These are phyloP conservation scores for Gremmenia infestans DNA, from an alignment of 2,329 filamentous ascomycete genomes.

Conservation along the genomic window DNA sequence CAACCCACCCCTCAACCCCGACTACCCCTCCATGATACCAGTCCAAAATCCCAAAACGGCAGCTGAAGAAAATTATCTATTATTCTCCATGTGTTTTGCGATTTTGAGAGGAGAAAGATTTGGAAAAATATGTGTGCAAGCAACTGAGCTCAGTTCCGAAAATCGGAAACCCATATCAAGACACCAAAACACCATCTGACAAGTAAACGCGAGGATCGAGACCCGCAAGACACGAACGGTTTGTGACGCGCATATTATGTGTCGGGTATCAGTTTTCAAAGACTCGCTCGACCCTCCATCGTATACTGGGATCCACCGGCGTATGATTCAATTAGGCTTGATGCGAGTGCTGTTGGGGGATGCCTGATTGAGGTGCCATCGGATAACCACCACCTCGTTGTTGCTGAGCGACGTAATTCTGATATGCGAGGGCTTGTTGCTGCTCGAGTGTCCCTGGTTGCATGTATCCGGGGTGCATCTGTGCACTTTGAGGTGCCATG, in stretches of 20 bases:
- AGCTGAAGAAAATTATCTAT: constrained; percentile 22
- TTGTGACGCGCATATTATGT: constrained; percentile 39
- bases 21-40: background rate
- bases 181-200: constrained; percentile 30
- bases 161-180: constrained; percentile 22
- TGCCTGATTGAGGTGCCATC: constrained; percentile 71
- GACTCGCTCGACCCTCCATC: constrained; percentile 25
- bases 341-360: constrained; percentile 79
- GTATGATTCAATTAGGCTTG: constrained; percentile 52
- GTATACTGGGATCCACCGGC: constrained; percentile 20
- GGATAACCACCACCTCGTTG: constrained; percentile 68
- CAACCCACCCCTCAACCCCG: background rate
- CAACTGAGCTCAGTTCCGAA: constrained; percentile 9
- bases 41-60: constrained; percentile 1
- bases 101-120: constrained; percentile 17
- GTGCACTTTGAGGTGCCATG: constrained; percentile 55
- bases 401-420: constrained; percentile 72
- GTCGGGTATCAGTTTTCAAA: constrained; percentile 52
- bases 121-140: constrained; percentile 15
- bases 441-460: constrained; percentile 57
- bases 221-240: constrained; percentile 29
- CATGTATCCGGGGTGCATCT: constrained; percentile 57
- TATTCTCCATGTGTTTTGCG: constrained; percentile 15
- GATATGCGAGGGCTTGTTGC: constrained; percentile 75
- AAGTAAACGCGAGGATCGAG: constrained; percentile 23